Evolutionary conservation across 1,139 yeast genomes (phyloP), one percentile per base, ranked within the genome.

Genomic region (Candida smagusa): DNA sequence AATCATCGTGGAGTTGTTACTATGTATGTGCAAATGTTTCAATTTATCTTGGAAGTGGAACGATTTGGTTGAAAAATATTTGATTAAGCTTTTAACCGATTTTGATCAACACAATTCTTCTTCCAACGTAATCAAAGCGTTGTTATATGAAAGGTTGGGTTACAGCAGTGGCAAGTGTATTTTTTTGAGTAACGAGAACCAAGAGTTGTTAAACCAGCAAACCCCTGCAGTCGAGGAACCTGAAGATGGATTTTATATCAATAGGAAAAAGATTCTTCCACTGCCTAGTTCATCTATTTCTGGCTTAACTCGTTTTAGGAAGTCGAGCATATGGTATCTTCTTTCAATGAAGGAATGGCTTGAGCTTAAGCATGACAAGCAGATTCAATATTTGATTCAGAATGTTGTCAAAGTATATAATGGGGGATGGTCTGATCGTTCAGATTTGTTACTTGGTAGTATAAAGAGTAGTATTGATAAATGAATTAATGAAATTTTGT

Each of bases 271-370:
- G 45, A 38, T 73, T n/a, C 32, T 38, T 2, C 58, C 61, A 9
- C 54, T 64, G 2, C 59, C 63, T 26, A 56, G 67, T 40, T 61
- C 66, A 3, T 63, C 68, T 0, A 56, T 72, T 25, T 46, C 49
- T 16, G 89, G 88, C 0, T 54, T 78, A 28, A 74, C 84, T 1
- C 68, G 95, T 40, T 62, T 62, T 37, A 72, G 97, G 40, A 88
- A 87, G 53, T 80, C 92, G 1, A 79, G 88, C 0, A 68, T 90
- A 25, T 90, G 96, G 90, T 74, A 77, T 49, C 59, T 89, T 12
- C 59, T 90, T 21, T 82, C 96, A 0, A 84, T 90, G 4, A 77
- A 77, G 40, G 87, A 84, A 52, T 83, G 96, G 89, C 42, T 60
- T n/a, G 47, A 51, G 4, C 49, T 68, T 29, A 54, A 60, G 29